Percentiles rank a stretch among this genome's conserved stretches.
Conservation (phyloP, 805 yeast species). For the Kodamaea leandrae region DNA sequence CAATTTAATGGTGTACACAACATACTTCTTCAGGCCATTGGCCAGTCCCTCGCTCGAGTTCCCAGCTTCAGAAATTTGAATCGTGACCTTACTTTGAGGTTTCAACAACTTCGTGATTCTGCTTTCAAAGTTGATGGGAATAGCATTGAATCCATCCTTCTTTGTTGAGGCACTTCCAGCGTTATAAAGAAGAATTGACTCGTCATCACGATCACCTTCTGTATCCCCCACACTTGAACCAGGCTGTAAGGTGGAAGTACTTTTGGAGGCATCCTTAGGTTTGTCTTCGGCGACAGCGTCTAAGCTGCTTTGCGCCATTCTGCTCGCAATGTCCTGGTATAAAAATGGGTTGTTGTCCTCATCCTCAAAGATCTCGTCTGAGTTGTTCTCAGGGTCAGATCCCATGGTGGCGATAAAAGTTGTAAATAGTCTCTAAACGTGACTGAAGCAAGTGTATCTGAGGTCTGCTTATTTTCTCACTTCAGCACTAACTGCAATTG, state of each 20-base stretch:
- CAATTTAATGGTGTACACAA: constrained; percentile 75
- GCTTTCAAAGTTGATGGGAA: constrained; percentile 34
- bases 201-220: constrained; percentile 19
- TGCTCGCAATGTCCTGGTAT: constrained; percentile 27
- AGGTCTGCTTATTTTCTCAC: too few species aligned
- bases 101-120: constrained; percentile 36
- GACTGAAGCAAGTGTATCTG: too few species aligned
- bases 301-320: constrained; percentile 13
- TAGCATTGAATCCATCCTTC: constrained; percentile 21
- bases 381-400: constrained; percentile 1
- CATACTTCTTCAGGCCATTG: constrained; percentile 58
- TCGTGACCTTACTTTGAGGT: constrained; percentile 25
- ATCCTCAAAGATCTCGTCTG: constrained; percentile 15
- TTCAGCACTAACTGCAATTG: too few species aligned
- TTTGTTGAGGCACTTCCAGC: constrained; percentile 14
- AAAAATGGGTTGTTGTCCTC: constrained; percentile 42
- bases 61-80: constrained; percentile 73
- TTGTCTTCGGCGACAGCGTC: neutral
- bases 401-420: too few species aligned
- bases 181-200: constrained; percentile 29
- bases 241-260: too few species aligned
- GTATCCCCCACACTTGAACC: constrained; percentile 5
- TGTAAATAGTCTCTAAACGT: too few species aligned
- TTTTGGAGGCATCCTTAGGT: too few species aligned
- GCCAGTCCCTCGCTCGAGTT: constrained; percentile 76